Base-by-base conservation (phyloP, 495 filamentous ascomycete genomes). In the Cladorrhinum samala region DNA sequence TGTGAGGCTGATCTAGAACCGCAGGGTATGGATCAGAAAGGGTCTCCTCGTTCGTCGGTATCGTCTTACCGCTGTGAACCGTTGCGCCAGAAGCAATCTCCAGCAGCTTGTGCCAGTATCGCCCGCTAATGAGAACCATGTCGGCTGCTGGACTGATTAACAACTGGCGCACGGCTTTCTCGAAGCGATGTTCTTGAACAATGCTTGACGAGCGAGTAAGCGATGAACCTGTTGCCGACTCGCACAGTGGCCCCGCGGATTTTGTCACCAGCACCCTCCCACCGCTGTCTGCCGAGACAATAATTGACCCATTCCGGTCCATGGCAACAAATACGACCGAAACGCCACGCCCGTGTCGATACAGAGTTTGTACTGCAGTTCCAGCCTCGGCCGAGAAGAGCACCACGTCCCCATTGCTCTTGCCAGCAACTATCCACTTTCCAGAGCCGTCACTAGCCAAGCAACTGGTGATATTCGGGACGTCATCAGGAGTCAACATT, bases 211-310 rank as follows among this genome's bases (percentile, higher is more conserved):
- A 14, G 23, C 40, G 21, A 18, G 19, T 2, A 16, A n/a, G 3
- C 27, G 42, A 11, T 0, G 36, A 33, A n/a, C n/a, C 24, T 33
- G 37, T 18, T 18, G 33, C 27, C 7, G 25, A 2, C 1, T 47
- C 14, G 0, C 30, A 18, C 20, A 47, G 14, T 1, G 41, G 45
- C 0, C 7, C 9, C 11, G 38, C 39, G 2, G 49, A 13, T 9
- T 52, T 17, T 8, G 36, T 54, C n/a, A 60, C 50, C 51, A 62
- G 11, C 6, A 62, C 49, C 2, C 50, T 52, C 3, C 54, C 56
- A 18, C 49, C 48, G 30, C 58, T 49, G 40, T 66, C 58, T 2
- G 58, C 58, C 30, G 64, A 62, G 7, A 56, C 39, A 11, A 66
- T 40, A 14, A 60, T 6, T 11, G 54, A 49, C 7, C 21, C 47